Evolutionary conservation across 1,139 yeast species (phyloP), one percentile per base, ranked within the genome.

Genomic region (Pichia sp.): DNA sequence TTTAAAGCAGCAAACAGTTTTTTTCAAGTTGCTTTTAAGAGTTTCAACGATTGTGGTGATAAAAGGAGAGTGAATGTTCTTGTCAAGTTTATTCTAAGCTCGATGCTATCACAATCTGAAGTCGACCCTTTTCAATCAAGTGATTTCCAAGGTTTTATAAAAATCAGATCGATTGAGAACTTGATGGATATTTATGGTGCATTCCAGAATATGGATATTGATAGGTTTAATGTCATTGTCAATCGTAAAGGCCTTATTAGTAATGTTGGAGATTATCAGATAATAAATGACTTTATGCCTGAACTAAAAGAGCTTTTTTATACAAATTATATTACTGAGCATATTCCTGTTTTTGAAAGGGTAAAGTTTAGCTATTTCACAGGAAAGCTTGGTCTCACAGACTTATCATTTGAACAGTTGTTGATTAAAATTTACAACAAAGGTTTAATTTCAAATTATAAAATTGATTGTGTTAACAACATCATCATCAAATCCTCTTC

Each of bases 31-130:
- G 77, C 88, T 53, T 88, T 88, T 69, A 84, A 85, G 62, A 83
- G 80, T 60, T 87, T 82, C 67, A 95, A 88, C 67, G 95, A 87
- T 68, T 85, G 89, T 31, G 95, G 95, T 1, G 82, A 87, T 54
- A 73, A 73, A 50, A 77, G 86, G 53, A 77, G 88, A 56, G 73
- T 78, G 38, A 67, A 70, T 30, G 80, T 84, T 4, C 73, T 88
- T 59, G 81, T 82, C 60, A 85, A 84, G 67, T 76, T 84, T 59
- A 82, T 84, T 2, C 66, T 87, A 10, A 80, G 89, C 32, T 82
- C 87, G 8, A 73, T 87, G 59, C 70, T 88, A 49, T 79, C 87
- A 15, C 85, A 82, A 58, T 80, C 81, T 54, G 78, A 75, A 51
- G 81, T 87, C 57, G 83, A 85, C 62, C 90, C 90, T 0, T 85